phyloP scores from a whole-genome alignment of 192 early-diverging fungal genomes.

The Diversispora eburnea region DNA sequence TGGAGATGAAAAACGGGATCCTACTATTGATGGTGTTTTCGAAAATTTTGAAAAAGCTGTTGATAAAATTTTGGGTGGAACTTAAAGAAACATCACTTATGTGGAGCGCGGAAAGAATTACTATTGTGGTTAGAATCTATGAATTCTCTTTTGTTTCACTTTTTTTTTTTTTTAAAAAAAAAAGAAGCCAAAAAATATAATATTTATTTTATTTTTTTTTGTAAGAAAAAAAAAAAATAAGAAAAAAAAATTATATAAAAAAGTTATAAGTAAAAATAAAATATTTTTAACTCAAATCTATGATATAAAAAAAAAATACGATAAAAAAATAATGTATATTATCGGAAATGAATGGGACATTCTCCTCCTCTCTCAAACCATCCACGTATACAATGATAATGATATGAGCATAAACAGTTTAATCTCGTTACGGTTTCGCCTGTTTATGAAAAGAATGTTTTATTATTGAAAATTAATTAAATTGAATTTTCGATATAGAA shows the following conservation, averaged over 20 bases:
- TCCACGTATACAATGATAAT: slow-evolving; percentile 73
- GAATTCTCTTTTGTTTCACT: no score
- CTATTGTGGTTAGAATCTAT: no score
- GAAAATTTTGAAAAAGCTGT: slow-evolving; percentile 66
- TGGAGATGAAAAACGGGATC: slow-evolving; percentile 62
- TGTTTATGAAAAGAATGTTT: slow-evolving; percentile 15
- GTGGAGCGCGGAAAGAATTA: no score
- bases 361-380: slow-evolving; percentile 74
- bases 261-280: no score
- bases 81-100: background rate
- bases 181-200: no score
- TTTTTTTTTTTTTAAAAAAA: no score
- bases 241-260: no score
- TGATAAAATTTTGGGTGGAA: slow-evolving; percentile 47
- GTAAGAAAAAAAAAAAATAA: no score
- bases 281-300: no score
- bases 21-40: slow-evolving; percentile 51
- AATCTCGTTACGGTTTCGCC: slow-evolving; percentile 75
- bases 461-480: background rate
- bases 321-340: slow-evolving; percentile 2
- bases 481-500: slow-evolving; percentile 20
- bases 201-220: no score
- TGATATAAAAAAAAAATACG: background rate
- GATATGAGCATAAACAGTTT: slow-evolving; percentile 89
- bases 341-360: slow-evolving; percentile 84